Evolutionary conservation across 73 alveolate genomes (phyloP).

Genomic region (Tetrahymena malaccensis): DNA sequence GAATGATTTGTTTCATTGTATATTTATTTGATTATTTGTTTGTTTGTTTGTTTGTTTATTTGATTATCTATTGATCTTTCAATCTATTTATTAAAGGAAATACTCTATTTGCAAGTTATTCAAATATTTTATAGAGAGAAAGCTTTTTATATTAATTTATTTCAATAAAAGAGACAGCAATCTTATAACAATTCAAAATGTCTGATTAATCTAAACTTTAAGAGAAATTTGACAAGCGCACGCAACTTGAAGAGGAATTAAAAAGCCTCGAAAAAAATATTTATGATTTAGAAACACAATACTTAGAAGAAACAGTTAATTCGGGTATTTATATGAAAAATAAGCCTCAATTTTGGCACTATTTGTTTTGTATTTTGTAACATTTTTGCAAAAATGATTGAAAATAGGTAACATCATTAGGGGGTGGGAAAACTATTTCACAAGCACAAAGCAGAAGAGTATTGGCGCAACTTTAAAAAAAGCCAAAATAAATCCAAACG

Average conservation of each 20-base stretch:
- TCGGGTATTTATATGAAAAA: neutral
- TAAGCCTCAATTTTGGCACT: neutral
- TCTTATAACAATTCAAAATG: neutral
- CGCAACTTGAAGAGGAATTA: neutral
- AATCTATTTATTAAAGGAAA: neutral
- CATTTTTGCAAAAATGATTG: neutral
- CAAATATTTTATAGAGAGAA: neutral
- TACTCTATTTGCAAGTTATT: neutral
- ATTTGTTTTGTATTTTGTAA: neutral
- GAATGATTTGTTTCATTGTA: neutral
- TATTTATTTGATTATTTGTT: too few relatives aligned
- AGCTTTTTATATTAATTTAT: neutral
- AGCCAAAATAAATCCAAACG: neutral
- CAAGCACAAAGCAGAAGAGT: neutral
- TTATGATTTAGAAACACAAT: neutral
- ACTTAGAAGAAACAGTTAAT: neutral
- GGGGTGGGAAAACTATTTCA: conserved; percentile 1
- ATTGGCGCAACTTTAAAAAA: neutral
- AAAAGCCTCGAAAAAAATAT: neutral
- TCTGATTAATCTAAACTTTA: neutral
- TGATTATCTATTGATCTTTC: neutral
- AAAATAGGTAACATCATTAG: neutral
- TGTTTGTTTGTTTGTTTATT: too few relatives aligned
- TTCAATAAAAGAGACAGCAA: neutral
- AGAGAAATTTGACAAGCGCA: neutral